These are phyloP conservation scores for Setomelanomma holmii DNA, from an alignment of 2,329 filamentous ascomycete species.

Conservation along the genomic window DNA sequence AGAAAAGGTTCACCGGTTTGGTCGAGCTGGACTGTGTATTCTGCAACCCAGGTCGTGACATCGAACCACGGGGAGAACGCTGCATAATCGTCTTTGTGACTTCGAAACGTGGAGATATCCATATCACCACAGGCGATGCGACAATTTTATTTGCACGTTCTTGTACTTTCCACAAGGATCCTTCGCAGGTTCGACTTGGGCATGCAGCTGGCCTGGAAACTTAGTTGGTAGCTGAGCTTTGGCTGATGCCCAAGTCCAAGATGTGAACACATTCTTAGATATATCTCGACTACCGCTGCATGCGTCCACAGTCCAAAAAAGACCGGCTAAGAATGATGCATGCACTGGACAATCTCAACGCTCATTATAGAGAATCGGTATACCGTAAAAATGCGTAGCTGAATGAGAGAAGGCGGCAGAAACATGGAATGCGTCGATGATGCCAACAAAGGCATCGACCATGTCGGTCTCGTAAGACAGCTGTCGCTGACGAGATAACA, in stretches of 20 bases:
- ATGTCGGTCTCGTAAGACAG: conserved; percentile 1
- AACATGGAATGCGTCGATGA: not conserved
- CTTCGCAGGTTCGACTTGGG: not conserved
- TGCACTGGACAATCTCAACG: not conserved
- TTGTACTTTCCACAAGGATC: not conserved
- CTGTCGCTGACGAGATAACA: too few relatives aligned
- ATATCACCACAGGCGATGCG: too few relatives aligned
- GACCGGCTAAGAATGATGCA: not conserved
- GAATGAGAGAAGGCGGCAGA: not conserved
- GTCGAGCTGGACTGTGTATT: not conserved
- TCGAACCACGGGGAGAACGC: conserved; percentile 1
- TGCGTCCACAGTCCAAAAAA: not conserved
- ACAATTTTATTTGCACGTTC: not conserved
- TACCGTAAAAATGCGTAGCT: conserved; percentile 5
- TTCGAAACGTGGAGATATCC: not conserved
- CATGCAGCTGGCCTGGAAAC: not conserved
- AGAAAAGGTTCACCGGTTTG: not conserved
- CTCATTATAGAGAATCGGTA: not conserved
- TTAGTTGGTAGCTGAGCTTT: not conserved
- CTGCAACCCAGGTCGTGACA: not conserved
- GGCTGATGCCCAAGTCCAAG: conserved; percentile 2
- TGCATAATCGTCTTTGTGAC: not conserved
- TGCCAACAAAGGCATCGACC: conserved; percentile 4
- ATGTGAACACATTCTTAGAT: not conserved
- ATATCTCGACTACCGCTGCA: too few relatives aligned